A percentile compares a stretch with the other conserved stretches of the same genome.
phyloP scores from a whole-genome alignment of 1,139 yeast species.

The Arxiozyma slooffiae region DNA sequence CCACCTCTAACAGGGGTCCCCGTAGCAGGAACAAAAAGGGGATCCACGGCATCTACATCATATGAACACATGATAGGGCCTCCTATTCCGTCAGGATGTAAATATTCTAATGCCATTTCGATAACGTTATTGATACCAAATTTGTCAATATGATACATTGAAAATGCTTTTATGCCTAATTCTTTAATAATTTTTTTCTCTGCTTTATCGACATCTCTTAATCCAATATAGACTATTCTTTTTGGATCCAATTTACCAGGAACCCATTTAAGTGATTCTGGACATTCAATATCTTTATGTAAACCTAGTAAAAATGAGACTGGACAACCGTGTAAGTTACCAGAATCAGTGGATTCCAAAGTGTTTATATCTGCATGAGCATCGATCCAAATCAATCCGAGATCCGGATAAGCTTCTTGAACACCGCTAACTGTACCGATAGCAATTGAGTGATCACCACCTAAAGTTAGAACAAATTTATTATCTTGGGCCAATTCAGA shows the following conservation, averaged over 20 bases:
- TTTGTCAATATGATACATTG: constrained; percentile 94
- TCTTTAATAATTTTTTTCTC: constrained; percentile 69
- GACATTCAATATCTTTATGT: constrained; percentile 44
- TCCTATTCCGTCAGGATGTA: constrained; percentile 63
- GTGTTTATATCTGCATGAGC: constrained; percentile 97
- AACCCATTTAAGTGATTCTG: constrained; percentile 73
- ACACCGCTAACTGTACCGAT: constrained; percentile 89
- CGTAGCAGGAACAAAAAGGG: constrained; percentile 88
- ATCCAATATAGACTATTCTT: constrained; percentile 84
- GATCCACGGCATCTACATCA: constrained; percentile 96
- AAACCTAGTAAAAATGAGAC: constrained; percentile 82
- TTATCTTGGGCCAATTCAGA: constrained; percentile 37
- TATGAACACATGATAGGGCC: constrained; percentile 83
- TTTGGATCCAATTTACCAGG: constrained; percentile 52
- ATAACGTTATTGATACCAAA: constrained; percentile 87
- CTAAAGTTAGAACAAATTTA: constrained; percentile 71
- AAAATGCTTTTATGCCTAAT: constrained; percentile 69
- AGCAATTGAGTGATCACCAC: constrained; percentile 96
- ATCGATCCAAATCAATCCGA: constrained; percentile 90
- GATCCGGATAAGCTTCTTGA: constrained; percentile 68
- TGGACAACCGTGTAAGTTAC: constrained; percentile 96
- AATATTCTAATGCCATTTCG: constrained; percentile 76
- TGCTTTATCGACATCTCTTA: constrained; percentile 84
- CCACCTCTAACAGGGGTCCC: constrained; percentile 99
- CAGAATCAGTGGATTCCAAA: constrained; percentile 75